Percentiles rank a stretch among this genome's conserved stretches.
phyloP scores from a whole-genome alignment of 176 grass and related monocot genomes.

The Aegilops longissima region DNA sequence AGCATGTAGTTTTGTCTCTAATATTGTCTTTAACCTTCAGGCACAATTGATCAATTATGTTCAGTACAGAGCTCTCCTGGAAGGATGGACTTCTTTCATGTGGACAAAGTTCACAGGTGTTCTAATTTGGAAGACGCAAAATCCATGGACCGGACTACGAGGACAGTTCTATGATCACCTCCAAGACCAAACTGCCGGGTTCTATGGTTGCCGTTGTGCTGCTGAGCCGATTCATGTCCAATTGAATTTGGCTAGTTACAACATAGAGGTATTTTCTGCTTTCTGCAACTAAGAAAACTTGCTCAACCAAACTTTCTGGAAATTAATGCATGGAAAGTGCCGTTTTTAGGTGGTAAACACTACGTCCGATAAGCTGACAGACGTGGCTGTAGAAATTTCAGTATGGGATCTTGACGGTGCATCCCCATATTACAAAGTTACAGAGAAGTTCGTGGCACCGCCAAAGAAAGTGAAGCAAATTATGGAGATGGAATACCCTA shows the following conservation, averaged over 20 bases:
- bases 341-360: slow-evolving; percentile 86
- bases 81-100: slow-evolving; percentile 99
- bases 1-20: slow-evolving; percentile 27
- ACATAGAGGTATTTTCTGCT: slow-evolving; percentile 66
- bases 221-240: slow-evolving; percentile 87
- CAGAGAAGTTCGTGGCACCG: slow-evolving; percentile 49
- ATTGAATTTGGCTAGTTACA: slow-evolving; percentile 80
- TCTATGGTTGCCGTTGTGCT: slow-evolving; percentile 89
- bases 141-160: slow-evolving; percentile 93
- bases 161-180: slow-evolving; percentile 99
- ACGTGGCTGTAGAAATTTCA: slow-evolving; percentile 82
- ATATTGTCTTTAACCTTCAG: slow-evolving; percentile 43
- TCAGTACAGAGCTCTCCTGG: slow-evolving; percentile 93
- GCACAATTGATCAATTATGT: slow-evolving; percentile 91
- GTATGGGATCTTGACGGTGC: slow-evolving; percentile 82
- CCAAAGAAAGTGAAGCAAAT: slow-evolving; percentile 73
- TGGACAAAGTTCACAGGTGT: slow-evolving; percentile 96
- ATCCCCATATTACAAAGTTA: slow-evolving; percentile 76
- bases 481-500: slow-evolving; percentile 76
- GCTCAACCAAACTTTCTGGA: neutral
- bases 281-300: slow-evolving; percentile 1
- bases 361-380: slow-evolving; percentile 51
- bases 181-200: slow-evolving; percentile 88
- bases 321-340: slow-evolving; percentile 24
- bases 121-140: slow-evolving; percentile 97